Evolutionary conservation across 345 rosid genomes (phyloP), one percentile per base, ranked within the genome.

Genomic region (Rhizophora mangle): DNA sequence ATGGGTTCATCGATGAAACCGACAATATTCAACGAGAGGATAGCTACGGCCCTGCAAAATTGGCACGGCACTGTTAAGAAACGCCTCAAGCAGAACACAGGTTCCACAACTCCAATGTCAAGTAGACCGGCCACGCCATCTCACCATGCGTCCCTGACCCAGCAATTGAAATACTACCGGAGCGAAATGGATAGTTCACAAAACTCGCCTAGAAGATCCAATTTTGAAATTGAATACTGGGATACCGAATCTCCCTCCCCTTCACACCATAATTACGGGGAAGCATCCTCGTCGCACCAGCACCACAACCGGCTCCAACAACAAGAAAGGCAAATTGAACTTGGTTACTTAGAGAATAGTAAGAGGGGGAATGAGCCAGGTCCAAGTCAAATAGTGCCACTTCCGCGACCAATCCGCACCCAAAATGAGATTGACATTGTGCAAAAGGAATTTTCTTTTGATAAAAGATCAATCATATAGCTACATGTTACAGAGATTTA

Each of bases 81-180:
- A 64, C 49, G 79, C 47, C 56, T 73, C 18, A 82, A 67, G 63
- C 59, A 60, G 13, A 74, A 63, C 60, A 69, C 54, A 22, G 78
- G 74, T 6, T 55, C 73, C 1, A 59, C 39, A 39, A 76, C 81
- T 3, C 85, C 85, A 0, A 3, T 63, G 47, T 76, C 76, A 0
- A 88, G 90, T 63, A 63, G 87, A 26, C 89, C 93, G 5, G 29
- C 76, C 1, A 85, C 96, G 49, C 98, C 96, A 0, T 79, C 93
- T 5, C 86, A 76, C 68, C 77, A 82, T 29, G 29, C 62, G 67
- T 88, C 94, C 8, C 96, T 93, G 1, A 63, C 76, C 15, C 95
- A 84, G 59, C 89, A 90, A 61, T 83, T 92, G 29, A 88, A 80
- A 39, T 37, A 76, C 65, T 61, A 83, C 62, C 72, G 71, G 22